Evolutionary conservation across 768 basidiomycete species (phyloP).

Genomic region (Pilatotrama ljubarskyi): DNA sequence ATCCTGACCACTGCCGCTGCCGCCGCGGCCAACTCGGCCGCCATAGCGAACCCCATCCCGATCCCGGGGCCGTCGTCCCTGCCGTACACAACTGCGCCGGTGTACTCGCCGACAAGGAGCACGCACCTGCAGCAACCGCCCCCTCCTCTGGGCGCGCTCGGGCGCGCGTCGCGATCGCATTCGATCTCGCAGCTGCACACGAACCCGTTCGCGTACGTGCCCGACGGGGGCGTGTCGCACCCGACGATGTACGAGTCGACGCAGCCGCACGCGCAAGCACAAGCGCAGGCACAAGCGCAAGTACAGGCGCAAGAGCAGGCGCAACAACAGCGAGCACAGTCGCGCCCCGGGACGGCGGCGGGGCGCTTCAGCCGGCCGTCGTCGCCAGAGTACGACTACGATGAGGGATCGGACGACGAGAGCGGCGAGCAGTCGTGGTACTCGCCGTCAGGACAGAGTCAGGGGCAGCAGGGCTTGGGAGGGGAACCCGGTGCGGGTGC

Average conservation of each 20-base stretch:
- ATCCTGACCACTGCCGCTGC: slow-evolving; percentile 13
- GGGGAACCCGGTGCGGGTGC: neutral
- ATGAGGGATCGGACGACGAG: slow-evolving; percentile 34
- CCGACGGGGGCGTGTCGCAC: slow-evolving; percentile 19
- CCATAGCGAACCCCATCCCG: slow-evolving; percentile 14
- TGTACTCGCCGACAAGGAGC: slow-evolving; percentile 26
- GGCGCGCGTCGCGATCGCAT: slow-evolving; percentile 33
- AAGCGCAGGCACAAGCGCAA: too few species aligned
- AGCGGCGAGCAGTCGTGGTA: slow-evolving; percentile 18
- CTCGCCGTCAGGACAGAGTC: slow-evolving; percentile 15
- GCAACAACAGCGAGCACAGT: slow-evolving; percentile 20
- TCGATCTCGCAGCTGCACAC: slow-evolving; percentile 32
- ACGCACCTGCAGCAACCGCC: slow-evolving; percentile 28
- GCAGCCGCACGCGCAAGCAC: neutral
- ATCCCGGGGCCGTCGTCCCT: slow-evolving; percentile 22
- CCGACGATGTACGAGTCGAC: slow-evolving; percentile 27
- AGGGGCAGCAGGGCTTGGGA: neutral
- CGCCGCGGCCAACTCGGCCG: too few species aligned
- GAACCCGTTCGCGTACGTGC: slow-evolving; percentile 34
- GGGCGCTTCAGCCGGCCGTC: slow-evolving; percentile 25
- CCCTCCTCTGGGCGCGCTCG: slow-evolving; percentile 22
- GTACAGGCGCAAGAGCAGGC: neutral
- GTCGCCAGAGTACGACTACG: slow-evolving; percentile 38
- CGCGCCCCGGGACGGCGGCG: slow-evolving; percentile 31
- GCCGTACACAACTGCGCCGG: slow-evolving; percentile 15